phyloP scores from a whole-genome alignment of 345 rosid genomes.

The Populus alba region DNA sequence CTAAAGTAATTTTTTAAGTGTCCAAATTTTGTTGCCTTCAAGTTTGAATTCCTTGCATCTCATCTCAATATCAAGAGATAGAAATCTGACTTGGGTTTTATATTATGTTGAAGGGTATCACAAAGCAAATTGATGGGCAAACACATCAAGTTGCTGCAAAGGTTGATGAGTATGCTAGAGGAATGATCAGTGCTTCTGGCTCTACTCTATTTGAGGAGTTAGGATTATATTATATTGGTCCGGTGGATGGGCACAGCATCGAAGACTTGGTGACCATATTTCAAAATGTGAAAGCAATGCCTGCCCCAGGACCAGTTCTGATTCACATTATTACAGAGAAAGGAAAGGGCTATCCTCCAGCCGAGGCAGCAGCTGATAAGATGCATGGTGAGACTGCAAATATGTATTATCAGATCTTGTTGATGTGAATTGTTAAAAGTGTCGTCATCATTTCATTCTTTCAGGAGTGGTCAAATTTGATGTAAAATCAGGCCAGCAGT shows the following conservation, averaged over 20 bases:
- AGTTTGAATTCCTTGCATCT: background rate
- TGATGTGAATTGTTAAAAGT: background rate
- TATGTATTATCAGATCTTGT: background rate
- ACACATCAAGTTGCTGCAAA: conserved; percentile 67
- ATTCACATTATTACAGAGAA: conserved; percentile 71
- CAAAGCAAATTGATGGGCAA: conserved; percentile 54
- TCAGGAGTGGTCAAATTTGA: conserved; percentile 72
- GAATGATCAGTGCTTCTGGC: conserved; percentile 60
- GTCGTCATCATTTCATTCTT: conserved; percentile 16
- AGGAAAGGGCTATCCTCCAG: conserved; percentile 80
- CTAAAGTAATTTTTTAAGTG: conserved; percentile 38
- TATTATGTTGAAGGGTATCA: conserved; percentile 36
- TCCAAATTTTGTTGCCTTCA: background rate
- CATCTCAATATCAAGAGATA: background rate
- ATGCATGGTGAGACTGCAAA: conserved; percentile 58
- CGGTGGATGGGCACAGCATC: conserved; percentile 62
- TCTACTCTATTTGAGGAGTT: conserved; percentile 64
- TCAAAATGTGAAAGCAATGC: conserved; percentile 58
- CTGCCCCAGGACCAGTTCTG: conserved; percentile 73
- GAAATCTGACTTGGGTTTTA: conserved; percentile 13
- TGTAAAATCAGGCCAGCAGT: conserved; percentile 54
- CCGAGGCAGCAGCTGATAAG: conserved; percentile 65
- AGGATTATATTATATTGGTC: conserved; percentile 66
- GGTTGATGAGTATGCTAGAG: conserved; percentile 67
- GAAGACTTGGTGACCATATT: conserved; percentile 61